Conservation (phyloP, 2,329 filamentous ascomycete species). For the Orbilia ellipsospora region DNA sequence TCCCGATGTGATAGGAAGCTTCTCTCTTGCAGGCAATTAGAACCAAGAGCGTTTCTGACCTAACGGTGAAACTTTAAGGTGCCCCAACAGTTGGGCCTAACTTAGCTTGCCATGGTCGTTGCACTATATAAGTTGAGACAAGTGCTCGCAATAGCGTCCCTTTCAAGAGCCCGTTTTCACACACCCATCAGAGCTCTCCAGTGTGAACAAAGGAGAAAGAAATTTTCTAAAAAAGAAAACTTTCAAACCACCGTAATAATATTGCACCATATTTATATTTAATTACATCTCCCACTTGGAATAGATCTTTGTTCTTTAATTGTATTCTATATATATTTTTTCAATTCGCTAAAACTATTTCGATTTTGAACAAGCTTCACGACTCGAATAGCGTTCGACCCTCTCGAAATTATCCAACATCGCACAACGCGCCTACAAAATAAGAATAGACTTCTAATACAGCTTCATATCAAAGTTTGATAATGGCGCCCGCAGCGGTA, state of each 20-base stretch:
- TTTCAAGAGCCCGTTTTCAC: conserved; percentile 35
- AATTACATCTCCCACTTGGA: conserved; percentile 22
- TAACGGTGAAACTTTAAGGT: conserved; percentile 27
- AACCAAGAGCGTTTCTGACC: conserved; percentile 20
- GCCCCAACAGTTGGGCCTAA: conserved; percentile 21
- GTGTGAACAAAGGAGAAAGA: conserved; percentile 40
- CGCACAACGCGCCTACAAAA: conserved; percentile 15
- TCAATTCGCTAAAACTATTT: neutral
- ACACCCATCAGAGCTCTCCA: conserved; percentile 33
- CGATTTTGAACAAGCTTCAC: neutral
- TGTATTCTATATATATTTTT: conserved; percentile 3
- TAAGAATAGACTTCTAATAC: neutral
- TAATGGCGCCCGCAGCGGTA: conserved; percentile 54
- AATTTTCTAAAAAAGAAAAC: conserved; percentile 30
- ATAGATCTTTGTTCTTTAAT: conserved; percentile 9
- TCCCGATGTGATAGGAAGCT: conserved; percentile 40
- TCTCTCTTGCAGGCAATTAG: conserved; percentile 28
- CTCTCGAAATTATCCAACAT: conserved; percentile 27
- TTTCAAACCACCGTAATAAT: conserved; percentile 17
- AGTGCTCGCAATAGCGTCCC: conserved; percentile 43
- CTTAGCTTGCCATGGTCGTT: conserved; percentile 23
- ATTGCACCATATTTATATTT: conserved; percentile 9
- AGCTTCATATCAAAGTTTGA: conserved; percentile 7
- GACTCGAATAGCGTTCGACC: neutral
- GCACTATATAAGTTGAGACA: conserved; percentile 55